phyloP scores from a whole-genome alignment of 2,329 filamentous ascomycete species.

The Neoascochyta sp. region DNA sequence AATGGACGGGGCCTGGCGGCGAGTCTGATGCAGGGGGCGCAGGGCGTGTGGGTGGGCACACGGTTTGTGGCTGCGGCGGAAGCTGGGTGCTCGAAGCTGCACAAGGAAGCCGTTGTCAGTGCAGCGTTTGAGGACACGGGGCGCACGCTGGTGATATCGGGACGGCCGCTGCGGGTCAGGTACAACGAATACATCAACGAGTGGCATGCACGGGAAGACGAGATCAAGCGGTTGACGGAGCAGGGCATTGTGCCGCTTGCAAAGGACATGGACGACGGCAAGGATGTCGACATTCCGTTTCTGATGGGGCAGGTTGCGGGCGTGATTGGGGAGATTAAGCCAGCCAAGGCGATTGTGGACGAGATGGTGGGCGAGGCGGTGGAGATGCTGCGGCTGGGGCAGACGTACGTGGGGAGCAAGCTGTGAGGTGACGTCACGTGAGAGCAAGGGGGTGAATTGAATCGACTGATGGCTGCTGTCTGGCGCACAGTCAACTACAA shows the following conservation, averaged over 20 bases:
- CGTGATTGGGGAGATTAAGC: conserved; percentile 70
- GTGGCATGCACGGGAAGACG: conserved; percentile 74
- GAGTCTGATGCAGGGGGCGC: conserved; percentile 81
- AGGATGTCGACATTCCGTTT: conserved; percentile 80
- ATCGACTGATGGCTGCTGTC: too few species aligned
- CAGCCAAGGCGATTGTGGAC: conserved; percentile 77
- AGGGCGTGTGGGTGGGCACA: conserved; percentile 91
- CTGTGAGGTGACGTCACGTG: too few species aligned
- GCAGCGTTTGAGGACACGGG: conserved; percentile 77
- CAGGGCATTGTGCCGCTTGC: conserved; percentile 76
- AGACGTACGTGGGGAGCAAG: conserved; percentile 35
- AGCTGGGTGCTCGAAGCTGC: conserved; percentile 73
- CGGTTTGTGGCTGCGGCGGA: conserved; percentile 82
- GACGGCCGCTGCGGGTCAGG: conserved; percentile 74
- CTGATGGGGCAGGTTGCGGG: conserved; percentile 93
- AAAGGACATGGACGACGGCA: conserved; percentile 76
- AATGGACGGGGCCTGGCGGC: conserved; percentile 78
- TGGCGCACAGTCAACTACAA: too few species aligned
- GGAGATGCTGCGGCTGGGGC: conserved; percentile 37
- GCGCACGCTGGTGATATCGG: conserved; percentile 76
- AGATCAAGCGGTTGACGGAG: conserved; percentile 71
- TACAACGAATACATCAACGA: conserved; percentile 77
- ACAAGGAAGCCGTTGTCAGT: conserved; percentile 80
- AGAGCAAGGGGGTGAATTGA: too few species aligned
- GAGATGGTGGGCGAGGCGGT: conserved; percentile 68